Base-by-base conservation (phyloP, 1,139 yeast genomes). In the Kodamaea ohmeri region DNA sequence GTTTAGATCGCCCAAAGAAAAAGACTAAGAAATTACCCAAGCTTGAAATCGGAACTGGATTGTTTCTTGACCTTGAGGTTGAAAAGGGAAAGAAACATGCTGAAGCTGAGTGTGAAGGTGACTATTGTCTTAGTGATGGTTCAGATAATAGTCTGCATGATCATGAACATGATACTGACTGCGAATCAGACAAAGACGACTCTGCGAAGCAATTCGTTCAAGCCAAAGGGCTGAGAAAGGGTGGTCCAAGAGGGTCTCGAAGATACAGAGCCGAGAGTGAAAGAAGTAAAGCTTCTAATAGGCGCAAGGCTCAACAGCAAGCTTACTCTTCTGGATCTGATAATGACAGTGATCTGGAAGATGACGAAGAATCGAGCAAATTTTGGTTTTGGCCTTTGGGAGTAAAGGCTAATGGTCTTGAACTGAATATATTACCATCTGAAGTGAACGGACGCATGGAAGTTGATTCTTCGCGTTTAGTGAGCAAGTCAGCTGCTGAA, bases 11-110 rank as follows among this genome's bases (percentile, higher is more conserved):
- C 9, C 18, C 24, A 17, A 27, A 35, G 15, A 28, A 29, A 14
- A 29, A 22, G 14, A 28, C 31, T 29, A 36, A 38, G 25, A 30
- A 25, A 9, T 34, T 44, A 14, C 39, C 39, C 8, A 29, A 33
- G 28, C 46, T 56, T 24, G 59, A 57, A 4, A 51, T 55, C 36
- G 60, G 57, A 4, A 51, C 61, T 6, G 50, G 50, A 15, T 48
- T 53, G 35, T 55, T 53, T 35, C 41, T 56, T 12, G 45, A 56
- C 34, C 47, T 52, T 30, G 60, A 51, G 15, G 43, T 49, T 15
- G 51, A 52, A 25, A 46, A 49, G 25, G 47, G 44, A 22, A 48
- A 48, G 6, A 25, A 43, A 2, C 39, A 31, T 9, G 28, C 35
- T 24, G 45, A 39, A 12, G 25, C 39, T 8, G 45, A 39, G 18